phyloP scores from a whole-genome alignment of 345 rosid genomes.

The Citropsis articulata region DNA sequence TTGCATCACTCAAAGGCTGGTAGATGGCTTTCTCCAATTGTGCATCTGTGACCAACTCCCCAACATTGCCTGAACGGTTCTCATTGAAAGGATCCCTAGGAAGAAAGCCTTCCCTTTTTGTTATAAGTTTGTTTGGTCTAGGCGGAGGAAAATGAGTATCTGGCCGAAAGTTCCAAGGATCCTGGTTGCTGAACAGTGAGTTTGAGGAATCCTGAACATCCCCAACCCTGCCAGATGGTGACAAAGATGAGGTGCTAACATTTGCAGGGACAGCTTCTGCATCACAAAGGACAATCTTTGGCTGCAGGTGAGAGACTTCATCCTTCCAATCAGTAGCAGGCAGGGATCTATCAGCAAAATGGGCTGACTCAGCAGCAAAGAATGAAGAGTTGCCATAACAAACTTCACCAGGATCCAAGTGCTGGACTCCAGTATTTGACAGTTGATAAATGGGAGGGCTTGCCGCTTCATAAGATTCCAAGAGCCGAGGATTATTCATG shows the following conservation, averaged over 20 bases:
- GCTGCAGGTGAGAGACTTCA: conserved; percentile 30
- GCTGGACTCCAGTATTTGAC: conserved; percentile 32
- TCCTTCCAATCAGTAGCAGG: conserved; percentile 33
- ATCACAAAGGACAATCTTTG: conserved; percentile 21
- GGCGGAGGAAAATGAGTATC: conserved; percentile 56
- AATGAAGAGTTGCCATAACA: conserved; percentile 24
- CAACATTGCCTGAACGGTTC: conserved; percentile 24
- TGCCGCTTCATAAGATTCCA: conserved; percentile 30
- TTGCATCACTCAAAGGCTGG: conserved; percentile 26
- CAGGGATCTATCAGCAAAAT: conserved; percentile 27
- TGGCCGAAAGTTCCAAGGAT: conserved; percentile 57
- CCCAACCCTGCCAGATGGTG: conserved; percentile 25
- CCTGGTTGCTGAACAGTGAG: conserved; percentile 64
- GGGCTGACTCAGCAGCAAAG: conserved; percentile 25
- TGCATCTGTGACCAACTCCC: conserved; percentile 24
- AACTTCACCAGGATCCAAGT: conserved; percentile 38
- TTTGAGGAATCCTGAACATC: conserved; percentile 49
- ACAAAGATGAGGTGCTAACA: conserved; percentile 19
- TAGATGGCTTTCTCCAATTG: conserved; percentile 30
- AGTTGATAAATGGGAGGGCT: conserved; percentile 33
- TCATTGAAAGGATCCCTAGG: conserved; percentile 43
- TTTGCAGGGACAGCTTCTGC: conserved; percentile 25
- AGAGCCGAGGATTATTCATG: conserved; percentile 23
- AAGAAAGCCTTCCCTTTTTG: conserved; percentile 35
- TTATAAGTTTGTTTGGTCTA: conserved; percentile 48